Evolutionary conservation across 1,139 yeast species (phyloP).

Genomic region (Candida gigantensis): DNA sequence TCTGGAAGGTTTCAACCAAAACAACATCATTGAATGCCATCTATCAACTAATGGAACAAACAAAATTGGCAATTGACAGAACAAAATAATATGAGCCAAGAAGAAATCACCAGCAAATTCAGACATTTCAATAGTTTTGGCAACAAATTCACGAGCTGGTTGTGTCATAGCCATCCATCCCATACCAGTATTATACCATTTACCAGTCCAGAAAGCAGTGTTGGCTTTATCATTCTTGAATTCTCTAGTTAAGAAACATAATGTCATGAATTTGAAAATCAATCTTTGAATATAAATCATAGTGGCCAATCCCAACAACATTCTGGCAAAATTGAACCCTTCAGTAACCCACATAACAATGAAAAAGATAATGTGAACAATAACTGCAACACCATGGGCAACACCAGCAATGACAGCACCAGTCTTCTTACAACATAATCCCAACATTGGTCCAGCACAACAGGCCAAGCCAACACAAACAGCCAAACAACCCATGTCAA

Average conservation of each 20-base stretch:
- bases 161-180: constrained; percentile 97
- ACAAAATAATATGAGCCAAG: constrained; percentile 84
- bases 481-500: constrained; percentile 84
- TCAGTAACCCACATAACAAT: constrained; percentile 97
- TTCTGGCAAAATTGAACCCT: constrained; percentile 85
- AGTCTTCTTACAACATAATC: constrained; percentile 95
- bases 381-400: constrained; percentile 93
- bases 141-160: constrained; percentile 94
- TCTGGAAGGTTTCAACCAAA: constrained; percentile 98
- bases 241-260: constrained; percentile 85
- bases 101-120: constrained; percentile 97
- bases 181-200: constrained; percentile 94
- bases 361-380: constrained; percentile 82
- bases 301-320: constrained; percentile 83
- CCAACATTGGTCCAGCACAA: constrained; percentile 95
- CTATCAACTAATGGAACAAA: constrained; percentile 88
- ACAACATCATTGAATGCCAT: constrained; percentile 97
- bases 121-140: constrained; percentile 90
- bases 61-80: constrained; percentile 86
- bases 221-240: constrained; percentile 96
- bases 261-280: constrained; percentile 81
- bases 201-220: constrained; percentile 99
- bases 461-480: constrained; percentile 80
- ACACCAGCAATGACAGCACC: constrained; percentile 96
- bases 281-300: constrained; percentile 87